phyloP scores from a whole-genome alignment of 2,329 filamentous ascomycete genomes.

The Lecanicillium sp. region DNA sequence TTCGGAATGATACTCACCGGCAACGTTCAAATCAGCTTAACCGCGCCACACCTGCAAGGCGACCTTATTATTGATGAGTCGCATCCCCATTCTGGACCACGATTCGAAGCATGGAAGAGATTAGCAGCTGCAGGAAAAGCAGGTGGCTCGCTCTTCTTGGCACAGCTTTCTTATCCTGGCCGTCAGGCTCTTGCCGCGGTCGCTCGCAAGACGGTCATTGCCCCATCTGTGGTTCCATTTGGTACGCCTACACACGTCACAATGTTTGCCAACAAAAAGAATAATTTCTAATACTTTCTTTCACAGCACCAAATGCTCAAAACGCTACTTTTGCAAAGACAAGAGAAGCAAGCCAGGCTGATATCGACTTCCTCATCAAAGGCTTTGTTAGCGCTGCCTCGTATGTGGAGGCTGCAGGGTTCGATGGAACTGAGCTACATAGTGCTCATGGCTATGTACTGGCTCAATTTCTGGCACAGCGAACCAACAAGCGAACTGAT shows the following conservation, averaged over 20 bases:
- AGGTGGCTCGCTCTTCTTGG: slow-evolving; percentile 51
- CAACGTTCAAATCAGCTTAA: slow-evolving; percentile 56
- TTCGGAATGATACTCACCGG: slow-evolving; percentile 51
- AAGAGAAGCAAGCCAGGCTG: slow-evolving; percentile 40
- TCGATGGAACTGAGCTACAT: slow-evolving; percentile 42
- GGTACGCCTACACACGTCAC: slow-evolving; percentile 12
- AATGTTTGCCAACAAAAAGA: slow-evolving; percentile 17
- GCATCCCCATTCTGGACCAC: slow-evolving; percentile 40
- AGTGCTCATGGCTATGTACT: slow-evolving; percentile 47
- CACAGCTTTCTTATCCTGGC: slow-evolving; percentile 55
- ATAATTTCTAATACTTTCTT: neutral
- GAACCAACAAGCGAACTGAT: slow-evolving; percentile 42
- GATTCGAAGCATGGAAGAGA: slow-evolving; percentile 53
- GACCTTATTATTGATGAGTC: slow-evolving; percentile 50
- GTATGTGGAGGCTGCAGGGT: slow-evolving; percentile 55
- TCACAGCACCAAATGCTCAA: neutral
- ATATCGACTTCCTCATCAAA: slow-evolving; percentile 49
- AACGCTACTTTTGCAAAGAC: slow-evolving; percentile 32
- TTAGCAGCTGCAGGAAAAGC: slow-evolving; percentile 46
- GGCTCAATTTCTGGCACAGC: slow-evolving; percentile 39
- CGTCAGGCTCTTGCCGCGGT: slow-evolving; percentile 35
- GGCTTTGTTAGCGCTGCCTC: slow-evolving; percentile 54
- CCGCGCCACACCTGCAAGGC: slow-evolving; percentile 39
- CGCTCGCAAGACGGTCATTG: slow-evolving; percentile 27
- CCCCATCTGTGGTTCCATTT: slow-evolving; percentile 29